Evolutionary conservation across 2,329 filamentous ascomycete species (phyloP).

Genomic region (Didymella pinodella): DNA sequence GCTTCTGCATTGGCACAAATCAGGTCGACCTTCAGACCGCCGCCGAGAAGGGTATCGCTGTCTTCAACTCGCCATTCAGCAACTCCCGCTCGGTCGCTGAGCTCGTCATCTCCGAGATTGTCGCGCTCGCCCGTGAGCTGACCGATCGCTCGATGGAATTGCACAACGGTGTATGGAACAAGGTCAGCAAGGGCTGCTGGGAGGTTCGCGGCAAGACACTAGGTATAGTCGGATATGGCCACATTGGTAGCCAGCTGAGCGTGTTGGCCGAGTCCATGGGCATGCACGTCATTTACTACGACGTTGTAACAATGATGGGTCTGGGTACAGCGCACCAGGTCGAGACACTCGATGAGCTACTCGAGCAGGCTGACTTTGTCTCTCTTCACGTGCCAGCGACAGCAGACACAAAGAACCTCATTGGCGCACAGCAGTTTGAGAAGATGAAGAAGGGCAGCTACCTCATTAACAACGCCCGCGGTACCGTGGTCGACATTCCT

Average conservation of each 20-base stretch:
- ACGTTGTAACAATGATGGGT: constrained; percentile 92
- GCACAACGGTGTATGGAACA: constrained; percentile 96
- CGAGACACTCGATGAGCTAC: constrained; percentile 75
- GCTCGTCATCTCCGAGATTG: constrained; percentile 93
- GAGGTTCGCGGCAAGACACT: constrained; percentile 97
- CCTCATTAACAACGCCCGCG: constrained; percentile 94
- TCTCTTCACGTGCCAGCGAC: constrained; percentile 94
- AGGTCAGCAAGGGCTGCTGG: constrained; percentile 96
- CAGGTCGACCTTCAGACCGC: constrained; percentile 89
- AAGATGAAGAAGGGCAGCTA: constrained; percentile 94
- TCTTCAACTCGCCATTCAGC: constrained; percentile 99
- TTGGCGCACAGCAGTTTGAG: constrained; percentile 77
- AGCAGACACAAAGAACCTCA: constrained; percentile 91
- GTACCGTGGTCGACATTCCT: constrained; percentile 91
- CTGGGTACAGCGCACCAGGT: constrained; percentile 89
- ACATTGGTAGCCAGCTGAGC: constrained; percentile 95
- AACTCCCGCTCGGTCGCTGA: constrained; percentile 98
- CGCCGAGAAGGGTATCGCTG: constrained; percentile 85
- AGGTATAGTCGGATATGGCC: constrained; percentile 95
- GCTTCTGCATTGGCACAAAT: constrained; percentile 99
- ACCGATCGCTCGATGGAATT: constrained; percentile 93
- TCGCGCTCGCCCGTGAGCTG: constrained; percentile 87
- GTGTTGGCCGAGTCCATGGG: constrained; percentile 97
- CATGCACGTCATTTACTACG: constrained; percentile 97
- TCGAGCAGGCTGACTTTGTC: constrained; percentile 86